phyloP scores from a whole-genome alignment of 2,329 filamentous ascomycete species.

The Venturia oleaginea region DNA sequence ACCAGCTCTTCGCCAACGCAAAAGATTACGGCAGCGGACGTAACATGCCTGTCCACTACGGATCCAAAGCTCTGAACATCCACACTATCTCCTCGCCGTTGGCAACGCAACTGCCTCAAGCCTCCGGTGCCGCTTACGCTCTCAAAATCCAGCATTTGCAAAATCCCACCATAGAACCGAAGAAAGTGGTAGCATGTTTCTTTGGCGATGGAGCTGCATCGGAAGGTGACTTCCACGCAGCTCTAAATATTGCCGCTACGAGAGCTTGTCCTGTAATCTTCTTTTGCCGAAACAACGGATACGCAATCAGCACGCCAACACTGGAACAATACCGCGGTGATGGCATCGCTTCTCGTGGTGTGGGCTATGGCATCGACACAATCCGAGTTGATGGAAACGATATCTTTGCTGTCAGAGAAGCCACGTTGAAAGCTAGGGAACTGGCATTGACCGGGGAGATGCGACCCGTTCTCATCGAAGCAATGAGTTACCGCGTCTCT shows the following conservation, averaged over 20 bases:
- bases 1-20: constrained; percentile 80
- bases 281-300: constrained; percentile 88
- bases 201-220: constrained; percentile 87
- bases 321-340: constrained; percentile 87
- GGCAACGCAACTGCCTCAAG: constrained; percentile 84
- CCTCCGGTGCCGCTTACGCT: constrained; percentile 77
- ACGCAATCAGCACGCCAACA: constrained; percentile 82
- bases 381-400: constrained; percentile 92
- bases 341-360: constrained; percentile 76
- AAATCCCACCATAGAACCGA: constrained; percentile 53
- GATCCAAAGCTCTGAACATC: constrained; percentile 73
- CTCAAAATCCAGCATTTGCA: constrained; percentile 70
- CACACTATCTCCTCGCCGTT: constrained; percentile 81
- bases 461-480: constrained; percentile 78
- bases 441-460: constrained; percentile 75
- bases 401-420: constrained; percentile 78
- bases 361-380: constrained; percentile 90
- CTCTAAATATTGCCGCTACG: constrained; percentile 83
- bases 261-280: constrained; percentile 81
- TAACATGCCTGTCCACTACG: constrained; percentile 98
- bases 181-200: constrained; percentile 69
- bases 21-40: constrained; percentile 72
- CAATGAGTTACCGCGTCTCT: constrained; percentile 96
- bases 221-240: constrained; percentile 87
- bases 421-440: constrained; percentile 64